Base-by-base conservation (phyloP, 1,284 basidiomycete genomes). In the Stygiomarasmius scandens region DNA sequence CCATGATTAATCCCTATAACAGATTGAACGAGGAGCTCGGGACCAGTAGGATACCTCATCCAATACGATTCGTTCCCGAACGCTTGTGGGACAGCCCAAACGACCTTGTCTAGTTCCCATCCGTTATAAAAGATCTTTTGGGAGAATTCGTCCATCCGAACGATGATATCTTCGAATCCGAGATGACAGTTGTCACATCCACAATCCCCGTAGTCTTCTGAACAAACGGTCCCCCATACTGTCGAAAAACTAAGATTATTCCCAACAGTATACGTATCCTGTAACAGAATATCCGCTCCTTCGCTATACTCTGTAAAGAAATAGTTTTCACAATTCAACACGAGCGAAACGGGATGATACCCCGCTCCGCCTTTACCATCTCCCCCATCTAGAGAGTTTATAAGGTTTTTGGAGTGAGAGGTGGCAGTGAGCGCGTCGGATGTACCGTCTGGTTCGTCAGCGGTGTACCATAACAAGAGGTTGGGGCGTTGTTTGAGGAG, bases 51-150 rank as follows among this genome's bases (percentile, higher is more conserved):
- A 25, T 70, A 71, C 3, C 84, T 75, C 64, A 77, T 69, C 89
- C 90, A 90, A 63, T 88, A 90, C 85, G 77, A 74, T 22, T 76
- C 75, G 34, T 77, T 78, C 11, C 89, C 89, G 67, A 92, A 92
- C 0, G 80, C 90, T 69, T 92, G 90, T 0, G 89, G 87, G 0
- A 91, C 89, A 1, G 84, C 83, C 90, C 90, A 92, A 1, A 90
- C 77, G 1, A 83, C 77, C 65, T 86, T 84, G 2, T 77, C 80
- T 14, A 81, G 73, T 51, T 84, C 84, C 82, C 87, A 86, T 3
- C 88, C 88, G 46, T 85, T 77, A 48, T 77, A 75, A 61, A 81
- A 77, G 23, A 87, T 71, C 16, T 87, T 76, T 34, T 84, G 72
- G 22, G 71, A 65, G 68, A 86, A 91, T 58, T 83, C 75, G 54